Evolutionary conservation across 2,329 filamentous ascomycete species (phyloP).

Genomic region (Parastagonospora nodorum): DNA sequence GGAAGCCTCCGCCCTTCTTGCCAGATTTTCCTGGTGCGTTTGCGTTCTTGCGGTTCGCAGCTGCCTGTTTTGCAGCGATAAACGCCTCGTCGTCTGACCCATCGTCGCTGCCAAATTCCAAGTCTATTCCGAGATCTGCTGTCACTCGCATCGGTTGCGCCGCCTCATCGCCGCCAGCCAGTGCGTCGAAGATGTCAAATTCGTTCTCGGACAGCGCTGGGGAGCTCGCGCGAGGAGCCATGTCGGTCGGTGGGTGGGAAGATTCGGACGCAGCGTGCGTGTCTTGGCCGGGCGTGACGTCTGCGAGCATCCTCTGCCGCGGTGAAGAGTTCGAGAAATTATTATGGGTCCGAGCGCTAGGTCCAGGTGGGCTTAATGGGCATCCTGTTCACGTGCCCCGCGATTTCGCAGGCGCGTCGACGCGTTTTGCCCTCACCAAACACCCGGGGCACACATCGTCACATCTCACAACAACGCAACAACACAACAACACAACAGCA

Average conservation of each 20-base stretch:
- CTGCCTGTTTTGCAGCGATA: conserved; percentile 85
- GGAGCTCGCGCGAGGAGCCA: conserved; percentile 76
- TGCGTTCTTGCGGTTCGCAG: conserved; percentile 81
- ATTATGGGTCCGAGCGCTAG: too few species aligned
- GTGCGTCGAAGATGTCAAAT: conserved; percentile 81
- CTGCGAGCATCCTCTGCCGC: conserved; percentile 2
- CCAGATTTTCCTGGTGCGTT: conserved; percentile 76
- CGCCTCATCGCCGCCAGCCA: conserved; percentile 66
- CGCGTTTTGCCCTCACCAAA: conserved; percentile 34
- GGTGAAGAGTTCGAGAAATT: conserved; percentile 1
- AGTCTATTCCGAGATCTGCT: conserved; percentile 44
- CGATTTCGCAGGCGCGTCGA: conserved; percentile 30
- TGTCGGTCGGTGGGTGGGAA: conserved; percentile 43
- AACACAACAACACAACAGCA: conserved; percentile 9
- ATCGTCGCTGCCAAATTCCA: conserved; percentile 59
- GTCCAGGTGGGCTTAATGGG: too few species aligned
- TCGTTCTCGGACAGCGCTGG: conserved; percentile 87
- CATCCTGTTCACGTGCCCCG: conserved; percentile 22
- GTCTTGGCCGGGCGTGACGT: conserved; percentile 12
- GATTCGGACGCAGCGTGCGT: conserved; percentile 10
- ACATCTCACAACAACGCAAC: conserved; percentile 8
- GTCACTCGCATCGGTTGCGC: conserved; percentile 47
- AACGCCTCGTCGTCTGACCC: conserved; percentile 77
- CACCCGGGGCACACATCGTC: conserved; percentile 5
- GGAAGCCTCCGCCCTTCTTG: conserved; percentile 96